phyloP scores from a whole-genome alignment of 2,329 filamentous ascomycete genomes.

The Botrytis sinoallii region DNA sequence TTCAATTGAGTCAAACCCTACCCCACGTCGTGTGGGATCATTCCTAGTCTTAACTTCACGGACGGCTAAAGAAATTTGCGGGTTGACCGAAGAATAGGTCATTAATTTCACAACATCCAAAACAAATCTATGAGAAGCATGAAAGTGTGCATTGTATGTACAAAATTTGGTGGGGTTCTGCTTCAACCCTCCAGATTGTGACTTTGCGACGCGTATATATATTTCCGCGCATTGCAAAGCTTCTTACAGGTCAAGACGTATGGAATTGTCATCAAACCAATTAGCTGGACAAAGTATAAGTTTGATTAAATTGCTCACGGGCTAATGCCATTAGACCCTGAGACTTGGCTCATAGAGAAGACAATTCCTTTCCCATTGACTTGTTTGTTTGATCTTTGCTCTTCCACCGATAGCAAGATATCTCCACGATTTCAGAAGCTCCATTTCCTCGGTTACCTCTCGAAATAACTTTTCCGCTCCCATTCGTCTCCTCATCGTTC shows the following conservation, averaged over 20 bases:
- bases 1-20: conserved; percentile 6
- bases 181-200: not conserved
- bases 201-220: not conserved
- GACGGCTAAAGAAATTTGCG: conserved; percentile 18
- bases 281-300: not conserved
- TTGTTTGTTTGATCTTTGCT: not conserved
- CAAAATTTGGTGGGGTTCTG: not conserved
- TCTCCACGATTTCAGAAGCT: not conserved
- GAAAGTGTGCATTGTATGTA: not conserved
- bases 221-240: not conserved
- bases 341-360: not conserved
- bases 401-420: not conserved
- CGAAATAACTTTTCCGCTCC: not conserved
- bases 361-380: not conserved
- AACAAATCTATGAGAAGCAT: not conserved
- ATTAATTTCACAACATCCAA: not conserved
- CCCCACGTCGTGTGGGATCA: not conserved
- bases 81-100: not conserved
- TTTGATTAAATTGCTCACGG: not conserved
- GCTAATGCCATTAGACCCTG: not conserved
- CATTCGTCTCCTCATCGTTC: not conserved
- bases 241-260: not conserved
- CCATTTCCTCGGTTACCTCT: not conserved
- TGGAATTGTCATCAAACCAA: not conserved
- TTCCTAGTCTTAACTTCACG: not conserved